Evolutionary conservation across 2,329 filamentous ascomycete genomes (phyloP).

Genomic region (Talaromyces verruculosus): DNA sequence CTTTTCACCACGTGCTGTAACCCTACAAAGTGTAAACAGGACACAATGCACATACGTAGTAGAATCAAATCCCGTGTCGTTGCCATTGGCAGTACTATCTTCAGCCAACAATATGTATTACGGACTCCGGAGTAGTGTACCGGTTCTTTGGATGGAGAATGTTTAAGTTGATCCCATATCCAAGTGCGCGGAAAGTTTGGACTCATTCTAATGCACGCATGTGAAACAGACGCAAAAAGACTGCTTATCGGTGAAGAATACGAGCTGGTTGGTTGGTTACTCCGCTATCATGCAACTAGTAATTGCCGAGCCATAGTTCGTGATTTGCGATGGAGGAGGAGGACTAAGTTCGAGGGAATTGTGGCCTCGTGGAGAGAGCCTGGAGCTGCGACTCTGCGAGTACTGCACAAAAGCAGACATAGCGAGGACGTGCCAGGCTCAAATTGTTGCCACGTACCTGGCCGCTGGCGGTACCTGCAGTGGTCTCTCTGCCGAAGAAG

Average conservation of each 20-base stretch:
- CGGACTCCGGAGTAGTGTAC: neutral
- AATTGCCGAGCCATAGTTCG: neutral
- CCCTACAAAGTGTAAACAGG: slow-evolving; percentile 4
- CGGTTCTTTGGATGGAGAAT: neutral
- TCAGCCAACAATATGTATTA: neutral
- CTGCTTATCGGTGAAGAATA: neutral
- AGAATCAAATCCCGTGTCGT: neutral
- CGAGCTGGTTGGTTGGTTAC: neutral
- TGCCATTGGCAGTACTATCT: neutral
- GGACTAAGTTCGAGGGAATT: neutral
- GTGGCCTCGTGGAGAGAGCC: neutral
- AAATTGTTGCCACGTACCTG: neutral
- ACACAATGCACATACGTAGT: neutral
- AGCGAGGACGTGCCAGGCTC: neutral
- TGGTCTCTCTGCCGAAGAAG: slow-evolving; percentile 9
- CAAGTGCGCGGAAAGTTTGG: slow-evolving; percentile 7
- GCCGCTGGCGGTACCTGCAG: slow-evolving; percentile 5
- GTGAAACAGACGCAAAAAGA: neutral
- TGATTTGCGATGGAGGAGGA: neutral
- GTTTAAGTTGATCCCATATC: neutral
- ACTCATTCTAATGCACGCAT: neutral
- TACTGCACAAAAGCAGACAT: slow-evolving; percentile 8
- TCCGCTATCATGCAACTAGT: slow-evolving; percentile 1
- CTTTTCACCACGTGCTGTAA: slow-evolving; percentile 3
- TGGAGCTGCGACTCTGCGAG: neutral